Evolutionary conservation across 352 stramenopile genomes (phyloP), one percentile per base, ranked within the genome.

Genomic region (Ophiocytium majus): DNA sequence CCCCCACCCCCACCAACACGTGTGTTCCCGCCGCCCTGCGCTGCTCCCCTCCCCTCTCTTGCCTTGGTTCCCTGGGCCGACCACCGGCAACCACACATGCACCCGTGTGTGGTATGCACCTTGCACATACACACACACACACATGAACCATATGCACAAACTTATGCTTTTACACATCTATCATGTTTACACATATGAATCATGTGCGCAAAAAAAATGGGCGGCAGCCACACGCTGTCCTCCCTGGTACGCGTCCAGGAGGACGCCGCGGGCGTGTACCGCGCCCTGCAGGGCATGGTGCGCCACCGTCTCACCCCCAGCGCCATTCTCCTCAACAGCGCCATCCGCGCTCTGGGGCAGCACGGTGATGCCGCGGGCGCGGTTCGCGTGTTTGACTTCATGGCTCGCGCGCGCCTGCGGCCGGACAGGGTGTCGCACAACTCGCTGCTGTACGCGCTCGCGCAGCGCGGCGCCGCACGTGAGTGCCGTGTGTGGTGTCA

Each of bases 381-480:
- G 35, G 86, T 34, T 31, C 84, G 78, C 50, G 81, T 88, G 10
- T 80, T 85, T 36, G 84, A 86, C 36, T 71, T 74, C 33, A 85
- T 88, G 28, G 63, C 49, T 34, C 37, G 63, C 50, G 84, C 75
- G 0, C 36, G 37, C 74, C 81, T 88, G 19, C 10, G 81, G 34
- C 84, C 79, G 63, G 84, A 88, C 49, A 33, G 50, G 34, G 64
- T 88, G 81, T 85, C 84, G 28, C 86, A 88, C 43, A 88, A 88
- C 82, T 88, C 80, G 19, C 76, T 88, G 31, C 76, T 88, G 28
- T 83, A 83, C 80, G 84, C 84, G n/a, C 75, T 88, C 14, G 84
- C 83, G 23, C 84, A 86, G 83, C 66, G 66, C 32, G 43, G 43
- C 43, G 5, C 43, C 5, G 43, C 43, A 57, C 43, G 43, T 57